Evolutionary conservation across 2,329 filamentous ascomycete species (phyloP).

Genomic region (Sphaerulina musiva): DNA sequence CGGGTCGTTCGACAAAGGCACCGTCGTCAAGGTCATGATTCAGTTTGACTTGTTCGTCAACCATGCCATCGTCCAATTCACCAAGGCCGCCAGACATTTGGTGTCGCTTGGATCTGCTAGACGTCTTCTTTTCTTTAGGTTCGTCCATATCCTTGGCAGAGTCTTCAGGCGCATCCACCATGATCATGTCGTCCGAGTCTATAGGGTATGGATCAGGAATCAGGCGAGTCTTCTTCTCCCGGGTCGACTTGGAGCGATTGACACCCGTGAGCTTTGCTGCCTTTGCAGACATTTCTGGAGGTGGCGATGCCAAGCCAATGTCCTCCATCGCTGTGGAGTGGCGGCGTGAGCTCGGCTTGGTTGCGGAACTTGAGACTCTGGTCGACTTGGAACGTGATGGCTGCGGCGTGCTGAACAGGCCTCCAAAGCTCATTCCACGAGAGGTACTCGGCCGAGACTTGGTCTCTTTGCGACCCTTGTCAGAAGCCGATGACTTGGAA

Average conservation of each 20-base stretch:
- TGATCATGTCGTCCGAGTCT: conserved; percentile 52
- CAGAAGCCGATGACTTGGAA: conserved; percentile 66
- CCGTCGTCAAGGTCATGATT: conserved; percentile 46
- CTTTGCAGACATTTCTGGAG: conserved; percentile 67
- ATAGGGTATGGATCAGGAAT: conserved; percentile 55
- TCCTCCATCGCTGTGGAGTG: conserved; percentile 52
- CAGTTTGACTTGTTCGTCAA: conserved; percentile 40
- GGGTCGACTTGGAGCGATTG: conserved; percentile 40
- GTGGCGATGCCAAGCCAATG: conserved; percentile 62
- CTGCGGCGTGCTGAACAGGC: conserved; percentile 51
- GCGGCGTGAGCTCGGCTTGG: conserved; percentile 50
- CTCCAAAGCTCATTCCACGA: conserved; percentile 54
- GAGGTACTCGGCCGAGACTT: conserved; percentile 49
- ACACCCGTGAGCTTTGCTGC: conserved; percentile 71
- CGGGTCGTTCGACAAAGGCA: conserved; percentile 48
- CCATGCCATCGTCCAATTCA: conserved; percentile 38
- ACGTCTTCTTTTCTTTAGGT: conserved; percentile 30
- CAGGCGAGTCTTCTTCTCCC: conserved; percentile 47
- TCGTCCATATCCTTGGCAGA: conserved; percentile 32
- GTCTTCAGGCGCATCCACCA: conserved; percentile 47
- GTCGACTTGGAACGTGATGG: conserved; percentile 57
- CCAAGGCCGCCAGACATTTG: conserved; percentile 36
- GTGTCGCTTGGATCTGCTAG: conserved; percentile 39
- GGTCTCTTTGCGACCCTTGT: conserved; percentile 54
- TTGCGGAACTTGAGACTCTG: conserved; percentile 46